Evolutionary conservation across 1,284 basidiomycete species (phyloP).

Genomic region (Rugosomyces carneus): DNA sequence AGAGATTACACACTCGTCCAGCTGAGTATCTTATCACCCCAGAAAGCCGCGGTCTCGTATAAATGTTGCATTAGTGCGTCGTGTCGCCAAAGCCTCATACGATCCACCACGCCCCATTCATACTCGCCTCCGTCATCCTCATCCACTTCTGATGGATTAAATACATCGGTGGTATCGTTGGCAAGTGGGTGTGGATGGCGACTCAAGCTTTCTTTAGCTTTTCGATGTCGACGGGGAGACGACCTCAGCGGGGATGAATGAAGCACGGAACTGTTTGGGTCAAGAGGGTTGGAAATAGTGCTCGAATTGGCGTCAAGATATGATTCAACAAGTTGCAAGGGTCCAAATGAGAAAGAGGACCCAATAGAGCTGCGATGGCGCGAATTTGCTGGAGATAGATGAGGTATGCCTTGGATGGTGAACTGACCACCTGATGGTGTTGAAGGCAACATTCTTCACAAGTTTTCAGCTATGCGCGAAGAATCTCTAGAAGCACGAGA

Average conservation of each 20-base stretch:
- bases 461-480: not conserved
- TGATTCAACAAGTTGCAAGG: constrained; percentile 64
- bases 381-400: constrained; percentile 36
- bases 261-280: constrained; percentile 70
- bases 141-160: constrained; percentile 57
- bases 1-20: constrained; percentile 79
- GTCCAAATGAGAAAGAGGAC: constrained; percentile 78
- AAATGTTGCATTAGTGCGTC: constrained; percentile 98
- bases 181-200: constrained; percentile 62
- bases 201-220: constrained; percentile 39
- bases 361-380: constrained; percentile 61
- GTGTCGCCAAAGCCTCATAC: constrained; percentile 96
- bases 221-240: constrained; percentile 50
- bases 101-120: constrained; percentile 83
- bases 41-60: constrained; percentile 96
- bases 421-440: constrained; percentile 13
- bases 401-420: constrained; percentile 26
- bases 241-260: constrained; percentile 61
- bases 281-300: constrained; percentile 50
- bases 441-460: constrained; percentile 11
- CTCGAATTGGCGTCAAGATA: constrained; percentile 56
- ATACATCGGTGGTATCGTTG: constrained; percentile 70
- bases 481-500: not conserved
- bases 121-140: constrained; percentile 55
- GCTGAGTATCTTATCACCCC: constrained; percentile 94